Conservation (phyloP, 2,329 filamentous ascomycete genomes). For the Penicillium paneum region DNA sequence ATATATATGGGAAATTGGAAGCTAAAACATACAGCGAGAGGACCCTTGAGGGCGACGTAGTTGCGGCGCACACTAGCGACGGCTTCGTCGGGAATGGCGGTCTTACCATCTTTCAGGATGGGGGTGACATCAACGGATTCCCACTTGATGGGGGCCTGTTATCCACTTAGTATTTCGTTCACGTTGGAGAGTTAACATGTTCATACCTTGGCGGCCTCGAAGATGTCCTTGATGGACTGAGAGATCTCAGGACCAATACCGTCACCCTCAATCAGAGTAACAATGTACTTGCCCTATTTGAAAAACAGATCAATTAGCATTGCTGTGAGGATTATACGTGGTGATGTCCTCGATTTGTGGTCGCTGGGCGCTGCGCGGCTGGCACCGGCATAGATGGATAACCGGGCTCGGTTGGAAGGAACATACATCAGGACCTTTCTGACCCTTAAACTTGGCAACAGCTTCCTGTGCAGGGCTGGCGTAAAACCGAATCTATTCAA, state of each 20-base stretch:
- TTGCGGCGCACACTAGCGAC: constrained; percentile 93
- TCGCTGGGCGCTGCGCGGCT: constrained; percentile 19
- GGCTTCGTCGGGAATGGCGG: constrained; percentile 85
- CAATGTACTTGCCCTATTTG: constrained; percentile 82
- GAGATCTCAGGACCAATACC: constrained; percentile 98
- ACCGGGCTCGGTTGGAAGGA: constrained; percentile 29
- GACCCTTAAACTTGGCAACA: constrained; percentile 90
- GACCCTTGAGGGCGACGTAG: constrained; percentile 97
- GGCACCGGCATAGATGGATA: constrained; percentile 26
- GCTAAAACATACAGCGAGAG: constrained; percentile 71
- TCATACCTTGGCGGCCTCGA: constrained; percentile 81
- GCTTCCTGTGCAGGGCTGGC: constrained; percentile 55
- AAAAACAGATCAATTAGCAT: constrained; percentile 16
- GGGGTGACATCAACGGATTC: constrained; percentile 96
- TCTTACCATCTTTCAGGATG: constrained; percentile 90
- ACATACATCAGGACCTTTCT: constrained; percentile 82
- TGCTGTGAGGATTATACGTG: background rate
- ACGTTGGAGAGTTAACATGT: background rate
- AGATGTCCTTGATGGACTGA: constrained; percentile 98
- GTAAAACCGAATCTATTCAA: constrained; percentile 59
- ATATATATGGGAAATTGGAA: background rate
- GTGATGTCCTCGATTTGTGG: constrained; percentile 1
- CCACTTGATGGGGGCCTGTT: constrained; percentile 86
- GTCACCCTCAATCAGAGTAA: constrained; percentile 97
- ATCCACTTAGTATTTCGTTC: constrained; percentile 31